Percentiles rank a stretch among this genome's conserved stretches.
These are phyloP conservation scores for Cerioporus squamosus DNA, from an alignment of 1,284 basidiomycete genomes.

Conservation along the genomic window DNA sequence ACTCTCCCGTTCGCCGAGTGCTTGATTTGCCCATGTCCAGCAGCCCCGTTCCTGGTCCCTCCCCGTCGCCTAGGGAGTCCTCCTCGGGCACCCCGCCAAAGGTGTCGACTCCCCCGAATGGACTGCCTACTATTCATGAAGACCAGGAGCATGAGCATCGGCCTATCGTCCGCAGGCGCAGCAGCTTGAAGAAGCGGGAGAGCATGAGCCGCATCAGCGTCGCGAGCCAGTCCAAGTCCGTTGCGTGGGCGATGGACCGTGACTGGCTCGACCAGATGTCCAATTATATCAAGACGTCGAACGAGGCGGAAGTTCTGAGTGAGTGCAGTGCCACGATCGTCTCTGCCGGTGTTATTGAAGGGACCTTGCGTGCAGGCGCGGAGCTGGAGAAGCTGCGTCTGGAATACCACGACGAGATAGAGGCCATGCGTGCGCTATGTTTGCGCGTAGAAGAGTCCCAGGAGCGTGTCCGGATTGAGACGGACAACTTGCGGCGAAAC, in stretches of 20 bases:
- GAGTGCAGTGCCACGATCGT: constrained; percentile 22
- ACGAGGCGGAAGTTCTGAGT: constrained; percentile 62
- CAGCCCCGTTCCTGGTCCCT: constrained; percentile 14
- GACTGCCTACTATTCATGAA: constrained; percentile 36
- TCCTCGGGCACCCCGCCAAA: constrained; percentile 24
- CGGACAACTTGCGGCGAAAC: constrained; percentile 53
- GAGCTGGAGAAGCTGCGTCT: constrained; percentile 61
- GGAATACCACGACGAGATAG: constrained; percentile 62
- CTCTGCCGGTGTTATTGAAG: neutral
- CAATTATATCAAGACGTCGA: constrained; percentile 55
- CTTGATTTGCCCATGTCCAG: constrained; percentile 19
- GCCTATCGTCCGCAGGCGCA: constrained; percentile 52
- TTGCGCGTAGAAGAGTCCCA: constrained; percentile 57
- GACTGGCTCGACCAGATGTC: constrained; percentile 60
- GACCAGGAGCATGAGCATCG: constrained; percentile 28
- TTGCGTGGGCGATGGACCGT: constrained; percentile 73
- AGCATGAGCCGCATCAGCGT: constrained; percentile 51
- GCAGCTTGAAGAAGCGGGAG: constrained; percentile 60
- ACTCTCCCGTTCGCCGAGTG: constrained; percentile 15
- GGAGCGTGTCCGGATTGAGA: constrained; percentile 55
- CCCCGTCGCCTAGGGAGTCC: constrained; percentile 13
- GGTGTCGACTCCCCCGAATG: constrained; percentile 27
- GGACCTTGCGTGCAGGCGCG: constrained; percentile 39
- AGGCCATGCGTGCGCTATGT: constrained; percentile 57
- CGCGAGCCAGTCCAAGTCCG: constrained; percentile 63